A percentile compares a stretch with the other conserved stretches of the same genome.
phyloP scores from a whole-genome alignment of 768 basidiomycete species.

The Tricholoma flavovirens region DNA sequence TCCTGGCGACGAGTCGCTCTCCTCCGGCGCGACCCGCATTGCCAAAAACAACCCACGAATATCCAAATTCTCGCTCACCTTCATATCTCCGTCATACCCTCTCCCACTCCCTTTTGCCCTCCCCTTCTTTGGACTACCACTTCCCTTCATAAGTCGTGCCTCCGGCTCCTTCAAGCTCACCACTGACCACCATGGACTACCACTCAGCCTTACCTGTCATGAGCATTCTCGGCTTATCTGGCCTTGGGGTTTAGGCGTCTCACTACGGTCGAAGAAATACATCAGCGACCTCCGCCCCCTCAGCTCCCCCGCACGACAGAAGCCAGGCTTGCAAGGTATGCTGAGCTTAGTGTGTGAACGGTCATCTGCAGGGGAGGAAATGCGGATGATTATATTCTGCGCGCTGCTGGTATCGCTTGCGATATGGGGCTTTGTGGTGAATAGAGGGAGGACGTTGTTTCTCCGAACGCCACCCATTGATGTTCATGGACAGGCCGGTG shows the following conservation, averaged over 20 bases:
- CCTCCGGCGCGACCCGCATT: slow-evolving; percentile 54
- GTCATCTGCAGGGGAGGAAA: slow-evolving; percentile 64
- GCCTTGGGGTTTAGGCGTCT: slow-evolving; percentile 44
- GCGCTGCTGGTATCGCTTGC: slow-evolving; percentile 43
- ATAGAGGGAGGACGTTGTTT: slow-evolving; percentile 2
- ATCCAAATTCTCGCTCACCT: slow-evolving; percentile 56
- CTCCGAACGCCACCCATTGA: neutral
- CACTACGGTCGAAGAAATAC: slow-evolving; percentile 32
- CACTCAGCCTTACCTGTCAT: slow-evolving; percentile 43
- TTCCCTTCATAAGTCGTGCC: slow-evolving; percentile 37
- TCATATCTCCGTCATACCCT: slow-evolving; percentile 50
- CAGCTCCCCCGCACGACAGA: slow-evolving; percentile 30
- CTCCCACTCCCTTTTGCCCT: slow-evolving; percentile 43
- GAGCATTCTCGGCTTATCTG: slow-evolving; percentile 44
- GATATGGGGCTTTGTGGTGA: slow-evolving; percentile 38
- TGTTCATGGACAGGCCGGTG: neutral
- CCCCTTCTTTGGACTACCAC: slow-evolving; percentile 29
- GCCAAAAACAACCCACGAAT: slow-evolving; percentile 64
- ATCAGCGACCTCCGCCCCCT: slow-evolving; percentile 35
- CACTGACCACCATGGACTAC: slow-evolving; percentile 61
- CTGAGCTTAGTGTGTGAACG: slow-evolving; percentile 46
- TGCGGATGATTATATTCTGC: slow-evolving; percentile 54
- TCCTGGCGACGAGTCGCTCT: slow-evolving; percentile 56
- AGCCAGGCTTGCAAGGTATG: slow-evolving; percentile 35
- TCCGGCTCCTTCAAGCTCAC: slow-evolving; percentile 54